Evolutionary conservation across 2,329 filamentous ascomycete species (phyloP), one percentile per base, ranked within the genome.

Genomic region (Myriosclerotinia curreyana): DNA sequence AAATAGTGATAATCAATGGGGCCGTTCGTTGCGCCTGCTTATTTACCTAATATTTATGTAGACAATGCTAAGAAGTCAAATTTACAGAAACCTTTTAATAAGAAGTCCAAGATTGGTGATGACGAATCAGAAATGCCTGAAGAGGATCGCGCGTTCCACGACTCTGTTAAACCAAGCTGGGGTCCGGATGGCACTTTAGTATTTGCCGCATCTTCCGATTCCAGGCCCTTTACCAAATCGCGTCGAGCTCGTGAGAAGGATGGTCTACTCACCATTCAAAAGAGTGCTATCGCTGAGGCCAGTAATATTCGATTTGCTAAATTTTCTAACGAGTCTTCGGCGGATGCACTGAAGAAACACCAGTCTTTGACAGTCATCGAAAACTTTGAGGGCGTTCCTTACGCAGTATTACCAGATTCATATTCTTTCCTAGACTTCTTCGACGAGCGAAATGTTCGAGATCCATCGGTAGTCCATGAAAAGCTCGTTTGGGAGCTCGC

Each of bases 401-500:
- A 79, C 51, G 86, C 86, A 2, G 77, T 75, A 11, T 75, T 87
- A 1, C 76, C 74, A 46, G 74, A 76, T 1, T 74, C 77, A 6
- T 78, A 81, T 64, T 77, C 78, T 1, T 81, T 87, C 65, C 78
- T 78, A 20, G 76, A 81, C 12, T 78, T 86, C 64, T 79, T 79
- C 34, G 75, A 79, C 60, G 72, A 75, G 22, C 75, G 77, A 15
- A 71, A 76, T 49, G 76, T 66, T 42, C 73, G 74, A 40, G 77
- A 76, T 68, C 77, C 79, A 20, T 80, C 80, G 28, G 80, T 76
- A 62, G 76, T 79, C 25, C 85, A 91, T 64, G 91, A 96, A 76
- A 85, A 86, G 71, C 81, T 86, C 17, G 86, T 95, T 0, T 99
- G 96, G 95, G 84, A 91, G 66, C 81, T 99, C 44, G 88, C 91